Base-by-base conservation (phyloP, 345 rosid genomes). In the Murraya koenigii region DNA sequence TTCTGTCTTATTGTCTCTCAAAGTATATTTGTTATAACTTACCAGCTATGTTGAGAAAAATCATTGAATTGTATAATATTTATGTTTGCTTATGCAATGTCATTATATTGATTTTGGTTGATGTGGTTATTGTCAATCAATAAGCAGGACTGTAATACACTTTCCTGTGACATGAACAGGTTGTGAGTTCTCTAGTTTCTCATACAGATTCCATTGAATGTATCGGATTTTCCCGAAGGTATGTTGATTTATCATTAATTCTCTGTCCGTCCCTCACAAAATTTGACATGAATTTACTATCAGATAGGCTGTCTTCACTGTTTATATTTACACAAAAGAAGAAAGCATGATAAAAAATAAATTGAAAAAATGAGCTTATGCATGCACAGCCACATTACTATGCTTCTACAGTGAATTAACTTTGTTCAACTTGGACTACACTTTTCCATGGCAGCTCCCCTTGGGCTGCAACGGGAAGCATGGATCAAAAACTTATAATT, bases 381-480 rank as follows among this genome's bases (percentile, higher is more conserved):
- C 20, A 11, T 69, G 72, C 58, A 69, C 58, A 7, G 28, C 5
- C 9, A 5, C 72, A 26, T 44, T 2, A 44, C 10, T 26, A 17
- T 52, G 22, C 5, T 52, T 52, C 56, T 52, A 19, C 22, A 49
- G 22, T 17, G 22, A 52, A 19, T 44, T 2, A 39, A 60, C 56
- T 39, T 25, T 38, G 19, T 28, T 63, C 5, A 28, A 32, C 30
- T 62, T 75, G 7, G 1, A 47, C 59, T 59, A 41, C 55, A 66
- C 47, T 41, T 74, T 11, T 73, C 20, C 39, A 22, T 23, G 56
- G 59, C 84, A 92, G 97, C 73, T 80, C 85, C 38, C 92, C 90
- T 5, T 86, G 91, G 95, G 97, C 90, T 71, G 98, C 97, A 74
- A 89, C 97, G 0, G 97, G 97, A 81, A 87, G 97, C 83, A 83